These are phyloP conservation scores for Penicillium corylophilum DNA, from an alignment of 2,329 filamentous ascomycete genomes.

Conservation along the genomic window DNA sequence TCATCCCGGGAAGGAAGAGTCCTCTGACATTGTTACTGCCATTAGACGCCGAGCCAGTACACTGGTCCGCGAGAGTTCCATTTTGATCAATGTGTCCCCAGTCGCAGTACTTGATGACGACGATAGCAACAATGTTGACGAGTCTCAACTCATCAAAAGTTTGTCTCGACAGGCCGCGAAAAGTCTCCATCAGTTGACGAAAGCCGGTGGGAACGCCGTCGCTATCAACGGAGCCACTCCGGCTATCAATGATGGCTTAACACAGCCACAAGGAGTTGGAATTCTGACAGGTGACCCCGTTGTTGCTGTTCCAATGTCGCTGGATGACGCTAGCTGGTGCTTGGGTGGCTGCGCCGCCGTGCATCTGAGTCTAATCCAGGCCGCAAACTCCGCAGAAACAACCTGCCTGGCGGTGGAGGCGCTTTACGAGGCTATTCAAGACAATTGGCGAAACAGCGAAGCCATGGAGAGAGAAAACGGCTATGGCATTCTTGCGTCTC, in stretches of 20 bases:
- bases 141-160: conserved; percentile 72
- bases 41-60: conserved; percentile 81
- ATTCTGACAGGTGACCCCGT: conserved; percentile 81
- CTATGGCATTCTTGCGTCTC: conserved; percentile 80
- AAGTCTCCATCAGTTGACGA: conserved; percentile 67
- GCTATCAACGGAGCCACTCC: conserved; percentile 87
- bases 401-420: conserved; percentile 77
- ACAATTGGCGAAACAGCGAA: conserved; percentile 96
- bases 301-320: conserved; percentile 73
- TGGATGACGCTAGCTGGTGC: conserved; percentile 92
- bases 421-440: conserved; percentile 79
- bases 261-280: conserved; percentile 74
- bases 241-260: conserved; percentile 84
- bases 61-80: conserved; percentile 75
- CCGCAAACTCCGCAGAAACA: conserved; percentile 67
- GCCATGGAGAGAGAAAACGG: conserved; percentile 96
- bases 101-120: conserved; percentile 78
- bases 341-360: conserved; percentile 88
- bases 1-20: conserved; percentile 84
- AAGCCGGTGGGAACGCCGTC: conserved; percentile 72
- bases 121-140: conserved; percentile 67
- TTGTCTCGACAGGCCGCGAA: conserved; percentile 71
- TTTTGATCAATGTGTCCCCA: conserved; percentile 81
- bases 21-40: conserved; percentile 85
- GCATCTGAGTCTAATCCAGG: conserved; percentile 79